Conservation (phyloP, 2,329 filamentous ascomycete species). For the Penicillium sp. region DNA sequence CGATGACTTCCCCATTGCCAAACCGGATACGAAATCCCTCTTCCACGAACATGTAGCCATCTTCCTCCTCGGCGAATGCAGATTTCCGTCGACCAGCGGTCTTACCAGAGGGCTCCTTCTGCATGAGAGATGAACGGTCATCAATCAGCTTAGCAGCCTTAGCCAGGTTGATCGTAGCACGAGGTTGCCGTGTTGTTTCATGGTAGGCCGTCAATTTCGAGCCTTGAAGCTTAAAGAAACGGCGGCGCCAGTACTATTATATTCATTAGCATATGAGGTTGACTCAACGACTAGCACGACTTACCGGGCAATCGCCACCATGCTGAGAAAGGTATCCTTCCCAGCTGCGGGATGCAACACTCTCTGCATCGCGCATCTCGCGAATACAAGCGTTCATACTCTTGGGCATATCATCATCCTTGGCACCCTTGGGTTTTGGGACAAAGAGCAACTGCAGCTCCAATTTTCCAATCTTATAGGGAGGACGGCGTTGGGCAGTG, state of each 20-base stretch:
- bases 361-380: conserved; percentile 88
- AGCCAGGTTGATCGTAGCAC: conserved; percentile 92
- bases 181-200: conserved; percentile 89
- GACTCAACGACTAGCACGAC: conserved; percentile 40
- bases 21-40: conserved; percentile 99
- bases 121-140: conserved; percentile 77
- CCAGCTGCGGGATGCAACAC: conserved; percentile 71
- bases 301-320: conserved; percentile 93
- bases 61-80: conserved; percentile 95
- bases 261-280: neutral
- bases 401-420: conserved; percentile 97
- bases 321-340: conserved; percentile 94
- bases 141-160: conserved; percentile 94
- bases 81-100: conserved; percentile 82
- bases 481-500: conserved; percentile 66
- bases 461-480: conserved; percentile 95
- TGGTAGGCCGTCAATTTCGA: conserved; percentile 94
- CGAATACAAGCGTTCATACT: conserved; percentile 97
- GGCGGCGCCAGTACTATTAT: conserved; percentile 86
- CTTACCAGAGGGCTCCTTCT: conserved; percentile 77
- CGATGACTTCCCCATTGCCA: conserved; percentile 96
- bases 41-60: conserved; percentile 99
- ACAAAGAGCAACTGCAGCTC: conserved; percentile 94
- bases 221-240: conserved; percentile 92
- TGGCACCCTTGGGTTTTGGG: conserved; percentile 80